Base-by-base conservation (phyloP, 371 early-diverging fungal species). In the Saksenaea vasiformis region DNA sequence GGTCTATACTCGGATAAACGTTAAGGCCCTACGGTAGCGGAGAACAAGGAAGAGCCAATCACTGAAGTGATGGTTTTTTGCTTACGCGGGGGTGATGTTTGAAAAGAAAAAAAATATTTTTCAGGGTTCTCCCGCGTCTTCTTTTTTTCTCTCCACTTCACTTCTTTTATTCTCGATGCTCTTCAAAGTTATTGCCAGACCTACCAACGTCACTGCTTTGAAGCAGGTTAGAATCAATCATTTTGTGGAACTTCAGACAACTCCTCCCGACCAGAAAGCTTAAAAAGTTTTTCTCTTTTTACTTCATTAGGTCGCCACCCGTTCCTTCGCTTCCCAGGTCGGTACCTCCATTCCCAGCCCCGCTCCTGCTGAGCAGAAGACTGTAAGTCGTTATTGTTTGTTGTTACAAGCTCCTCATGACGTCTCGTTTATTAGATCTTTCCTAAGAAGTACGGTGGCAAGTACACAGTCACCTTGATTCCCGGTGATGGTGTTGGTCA, bases 401-500 rank as follows among this genome's bases (percentile, higher is more conserved):
- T 51, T 19, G 58, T 14, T 28, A 9, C 26, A 44, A 56, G 26
- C 14, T 8, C 5, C 19, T 24, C 13, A 27, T 27, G 14, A 38
- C 22, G 27, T 13, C n/a, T 31, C 24, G 19, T 44, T n/a, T 39
- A 41, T 9, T 67, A 79, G 79, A 73, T 73, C 37, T 67, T 67
- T 64, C 70, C 76, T 60, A 79, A 79, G 66, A 79, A 79, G 71
- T 79, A 79, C 58, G 79, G 79, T 55, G 98, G 36, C 44, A 56
- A 84, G 37, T 91, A 94, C 85, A 97, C 93, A 57, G 95, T 96
- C 60, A 98, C 98, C 19, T 80, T 98, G 58, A 95, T 98, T 70
- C 98, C 98, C 51, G 98, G 98, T 71, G 98, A 98, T 74, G 98
- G 98, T 79, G 91, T 97, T 62, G 98, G 98, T 64, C 87, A 88